Evolutionary conservation across 345 rosid species (phyloP).

Genomic region (Acer saccharum): DNA sequence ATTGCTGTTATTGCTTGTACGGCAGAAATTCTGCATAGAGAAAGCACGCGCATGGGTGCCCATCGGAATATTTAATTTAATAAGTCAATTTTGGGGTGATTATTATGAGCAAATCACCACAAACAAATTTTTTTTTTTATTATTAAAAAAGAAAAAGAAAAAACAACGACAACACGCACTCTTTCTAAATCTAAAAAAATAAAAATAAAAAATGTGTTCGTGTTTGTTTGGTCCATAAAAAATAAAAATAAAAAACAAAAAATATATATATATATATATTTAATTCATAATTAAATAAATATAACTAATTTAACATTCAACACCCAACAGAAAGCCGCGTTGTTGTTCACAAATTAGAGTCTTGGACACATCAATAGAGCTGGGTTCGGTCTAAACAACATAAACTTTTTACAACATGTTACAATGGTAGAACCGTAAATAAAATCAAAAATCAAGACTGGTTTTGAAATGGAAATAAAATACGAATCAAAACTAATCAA

Average conservation of each 20-base stretch:
- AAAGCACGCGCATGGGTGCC: not conserved
- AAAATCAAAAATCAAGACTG: not conserved
- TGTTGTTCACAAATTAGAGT: no score
- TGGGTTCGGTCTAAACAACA: not conserved
- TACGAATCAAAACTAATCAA: not conserved
- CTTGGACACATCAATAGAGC: not conserved
- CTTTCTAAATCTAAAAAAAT: not conserved
- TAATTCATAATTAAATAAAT: no score
- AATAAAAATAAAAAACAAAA: no score
- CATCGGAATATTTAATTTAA: not conserved
- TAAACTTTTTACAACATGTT: not conserved
- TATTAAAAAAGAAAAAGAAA: not conserved
- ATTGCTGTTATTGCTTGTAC: conserved; percentile 37
- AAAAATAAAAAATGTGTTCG: not conserved
- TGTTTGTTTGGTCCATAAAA: not conserved
- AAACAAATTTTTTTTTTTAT: not conserved
- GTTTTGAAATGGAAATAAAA: not conserved
- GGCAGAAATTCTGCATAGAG: conserved; percentile 53
- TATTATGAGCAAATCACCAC: not conserved
- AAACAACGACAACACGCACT: not conserved
- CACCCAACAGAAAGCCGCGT: not conserved
- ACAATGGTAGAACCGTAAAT: not conserved
- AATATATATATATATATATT: no score
- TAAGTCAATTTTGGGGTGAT: not conserved
- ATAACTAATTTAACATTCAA: not conserved